Evolutionary conservation across 1,139 yeast genomes (phyloP).

Genomic region (Kurtzmaniella natalensis): DNA sequence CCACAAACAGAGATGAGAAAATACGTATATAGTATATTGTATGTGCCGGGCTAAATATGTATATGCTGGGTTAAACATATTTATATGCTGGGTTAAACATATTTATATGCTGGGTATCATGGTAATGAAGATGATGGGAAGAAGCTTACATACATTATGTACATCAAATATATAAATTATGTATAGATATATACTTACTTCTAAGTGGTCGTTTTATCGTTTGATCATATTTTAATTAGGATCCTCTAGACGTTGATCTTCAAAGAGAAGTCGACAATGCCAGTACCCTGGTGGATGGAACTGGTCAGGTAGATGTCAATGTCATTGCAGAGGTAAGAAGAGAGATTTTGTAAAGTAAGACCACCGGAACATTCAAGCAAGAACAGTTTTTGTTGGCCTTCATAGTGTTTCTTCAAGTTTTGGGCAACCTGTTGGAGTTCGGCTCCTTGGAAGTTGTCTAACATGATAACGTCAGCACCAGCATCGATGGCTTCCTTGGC

Average conservation of each 20-base stretch:
- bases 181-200: no score
- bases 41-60: no score
- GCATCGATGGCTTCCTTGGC: slow-evolving; percentile 91
- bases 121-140: no score
- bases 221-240: no score
- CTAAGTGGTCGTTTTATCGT: no score
- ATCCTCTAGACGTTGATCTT: slow-evolving; percentile 49
- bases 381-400: slow-evolving; percentile 46
- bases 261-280: slow-evolving; percentile 77
- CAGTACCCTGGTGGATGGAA: slow-evolving; percentile 88
- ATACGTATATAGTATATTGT: no score
- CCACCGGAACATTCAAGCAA: slow-evolving; percentile 93
- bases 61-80: no score
- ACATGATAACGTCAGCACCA: slow-evolving; percentile 95
- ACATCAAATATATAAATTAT: no score
- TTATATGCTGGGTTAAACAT: no score
- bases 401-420: slow-evolving; percentile 55
- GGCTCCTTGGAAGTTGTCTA: slow-evolving; percentile 78
- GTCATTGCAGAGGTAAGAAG: slow-evolving; percentile 64
- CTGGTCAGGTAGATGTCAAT: slow-evolving; percentile 90
- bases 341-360: slow-evolving; percentile 63
- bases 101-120: no score
- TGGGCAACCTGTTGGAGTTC: slow-evolving; percentile 65
- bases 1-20: no score
- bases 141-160: no score